These are phyloP conservation scores for Aspergillus ellipticus DNA, from an alignment of 495 filamentous ascomycete species.

Conservation along the genomic window DNA sequence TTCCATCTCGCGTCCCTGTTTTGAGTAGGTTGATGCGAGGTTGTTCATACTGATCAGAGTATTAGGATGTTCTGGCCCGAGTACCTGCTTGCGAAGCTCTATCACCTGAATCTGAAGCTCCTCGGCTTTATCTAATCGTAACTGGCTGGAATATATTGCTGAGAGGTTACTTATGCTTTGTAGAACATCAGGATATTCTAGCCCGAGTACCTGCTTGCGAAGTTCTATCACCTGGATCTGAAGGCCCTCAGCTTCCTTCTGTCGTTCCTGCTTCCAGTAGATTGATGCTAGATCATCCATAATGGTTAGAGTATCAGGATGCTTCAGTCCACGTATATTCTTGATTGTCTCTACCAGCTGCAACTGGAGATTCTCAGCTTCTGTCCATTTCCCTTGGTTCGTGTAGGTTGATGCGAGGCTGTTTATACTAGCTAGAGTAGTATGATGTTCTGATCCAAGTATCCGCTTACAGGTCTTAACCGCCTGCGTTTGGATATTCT, in stretches of 20 bases:
- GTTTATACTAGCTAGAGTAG: conserved; percentile 25
- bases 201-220: background rate
- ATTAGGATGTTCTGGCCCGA: background rate
- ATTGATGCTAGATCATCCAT: background rate
- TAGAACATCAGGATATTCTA: conserved; percentile 5
- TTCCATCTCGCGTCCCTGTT: background rate
- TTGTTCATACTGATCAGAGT: too few species aligned
- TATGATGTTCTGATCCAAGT: conserved; percentile 9
- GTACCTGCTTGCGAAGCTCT: background rate
- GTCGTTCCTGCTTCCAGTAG: conserved; percentile 20
- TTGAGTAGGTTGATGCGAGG: too few species aligned
- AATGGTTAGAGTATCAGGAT: conserved; percentile 5
- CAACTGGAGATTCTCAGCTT: conserved; percentile 30
- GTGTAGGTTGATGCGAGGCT: conserved; percentile 24
- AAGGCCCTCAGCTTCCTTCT: conserved; percentile 23
- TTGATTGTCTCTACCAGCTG: conserved; percentile 20
- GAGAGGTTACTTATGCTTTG: background rate
- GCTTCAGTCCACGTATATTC: background rate
- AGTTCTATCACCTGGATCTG: conserved; percentile 6
- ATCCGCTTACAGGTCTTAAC: background rate
- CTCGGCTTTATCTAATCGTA: conserved; percentile 24
- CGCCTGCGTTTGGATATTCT: background rate
- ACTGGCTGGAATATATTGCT: conserved; percentile 12
- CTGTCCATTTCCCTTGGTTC: conserved; percentile 29
- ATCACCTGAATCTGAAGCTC: conserved; percentile 4